Evolutionary conservation across 163 green algal species (phyloP).

Genomic region (Chlamydomonas reinhardtii): DNA sequence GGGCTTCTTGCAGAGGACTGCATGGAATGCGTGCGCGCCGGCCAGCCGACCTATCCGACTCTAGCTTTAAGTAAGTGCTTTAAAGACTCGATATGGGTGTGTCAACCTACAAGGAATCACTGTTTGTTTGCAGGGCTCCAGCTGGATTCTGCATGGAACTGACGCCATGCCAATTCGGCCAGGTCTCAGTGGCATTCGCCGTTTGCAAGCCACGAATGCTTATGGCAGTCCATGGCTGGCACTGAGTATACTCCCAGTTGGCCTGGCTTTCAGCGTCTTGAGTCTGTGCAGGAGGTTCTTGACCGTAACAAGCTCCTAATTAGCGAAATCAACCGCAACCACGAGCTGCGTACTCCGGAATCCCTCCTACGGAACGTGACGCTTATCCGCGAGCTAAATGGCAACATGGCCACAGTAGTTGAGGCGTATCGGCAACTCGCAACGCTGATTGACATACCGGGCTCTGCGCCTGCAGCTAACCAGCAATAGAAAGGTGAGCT

Average conservation of each 20-base stretch:
- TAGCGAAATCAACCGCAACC: slow-evolving; percentile 83
- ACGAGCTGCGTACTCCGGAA: slow-evolving; percentile 71
- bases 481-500: too few species aligned
- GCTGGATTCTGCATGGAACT: too few species aligned
- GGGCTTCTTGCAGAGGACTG: too few species aligned
- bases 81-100: too few species aligned
- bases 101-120: too few species aligned
- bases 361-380: slow-evolving; percentile 78
- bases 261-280: slow-evolving; percentile 9
- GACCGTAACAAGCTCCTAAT: slow-evolving; percentile 85
- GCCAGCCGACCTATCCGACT: too few species aligned
- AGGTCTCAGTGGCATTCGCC: too few species aligned
- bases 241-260: neutral
- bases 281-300: slow-evolving; percentile 74
- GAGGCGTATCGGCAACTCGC: slow-evolving; percentile 68
- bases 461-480: neutral
- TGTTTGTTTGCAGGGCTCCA: too few species aligned
- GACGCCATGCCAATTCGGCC: too few species aligned
- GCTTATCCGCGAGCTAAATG: slow-evolving; percentile 84
- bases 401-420: slow-evolving; percentile 76
- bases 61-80: too few species aligned
- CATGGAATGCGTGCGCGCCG: too few species aligned
- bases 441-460: neutral
- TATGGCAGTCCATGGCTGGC: neutral
- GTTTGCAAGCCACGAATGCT: neutral